Evolutionary conservation across 176 grass and related monocot genomes (phyloP).

Genomic region (Avena sativa): DNA sequence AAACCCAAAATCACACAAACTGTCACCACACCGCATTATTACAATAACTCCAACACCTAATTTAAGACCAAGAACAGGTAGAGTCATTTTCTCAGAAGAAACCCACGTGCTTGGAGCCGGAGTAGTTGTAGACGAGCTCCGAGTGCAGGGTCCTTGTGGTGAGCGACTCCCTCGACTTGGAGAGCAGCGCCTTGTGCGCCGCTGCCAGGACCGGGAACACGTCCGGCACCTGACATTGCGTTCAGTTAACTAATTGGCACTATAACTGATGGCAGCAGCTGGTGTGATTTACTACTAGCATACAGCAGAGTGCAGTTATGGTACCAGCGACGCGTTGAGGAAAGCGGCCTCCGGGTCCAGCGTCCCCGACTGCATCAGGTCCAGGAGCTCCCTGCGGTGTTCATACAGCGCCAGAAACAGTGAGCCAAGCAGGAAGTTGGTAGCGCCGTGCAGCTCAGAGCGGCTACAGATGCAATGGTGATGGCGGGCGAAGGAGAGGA

Average conservation of each 20-base stretch:
- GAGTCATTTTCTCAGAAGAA: background rate
- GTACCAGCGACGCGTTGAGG: slow-evolving; percentile 82
- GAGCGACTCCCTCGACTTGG: slow-evolving; percentile 75
- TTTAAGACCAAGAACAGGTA: background rate
- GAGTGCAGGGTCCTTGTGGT: slow-evolving; percentile 89
- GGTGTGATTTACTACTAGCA: background rate
- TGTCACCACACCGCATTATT: background rate
- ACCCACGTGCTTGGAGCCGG: slow-evolving; percentile 90
- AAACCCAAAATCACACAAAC: background rate
- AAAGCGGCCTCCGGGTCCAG: slow-evolving; percentile 82
- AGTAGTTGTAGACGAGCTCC: slow-evolving; percentile 92
- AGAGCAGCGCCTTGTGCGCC: slow-evolving; percentile 76
- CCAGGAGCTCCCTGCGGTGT: slow-evolving; percentile 67
- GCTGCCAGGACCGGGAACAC: slow-evolving; percentile 85
- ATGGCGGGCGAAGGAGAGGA: background rate
- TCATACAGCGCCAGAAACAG: background rate
- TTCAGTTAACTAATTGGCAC: background rate
- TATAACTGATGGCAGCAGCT: too few relatives aligned
- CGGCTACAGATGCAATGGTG: background rate
- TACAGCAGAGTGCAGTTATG: background rate
- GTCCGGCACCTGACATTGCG: slow-evolving; percentile 65
- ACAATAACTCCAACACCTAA: background rate
- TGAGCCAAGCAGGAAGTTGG: slow-evolving; percentile 5
- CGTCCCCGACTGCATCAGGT: slow-evolving; percentile 81
- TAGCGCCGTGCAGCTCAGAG: too few relatives aligned